Evolutionary conservation across 176 grass and related monocot genomes (phyloP).

Genomic region (Rhynchospora breviuscula): DNA sequence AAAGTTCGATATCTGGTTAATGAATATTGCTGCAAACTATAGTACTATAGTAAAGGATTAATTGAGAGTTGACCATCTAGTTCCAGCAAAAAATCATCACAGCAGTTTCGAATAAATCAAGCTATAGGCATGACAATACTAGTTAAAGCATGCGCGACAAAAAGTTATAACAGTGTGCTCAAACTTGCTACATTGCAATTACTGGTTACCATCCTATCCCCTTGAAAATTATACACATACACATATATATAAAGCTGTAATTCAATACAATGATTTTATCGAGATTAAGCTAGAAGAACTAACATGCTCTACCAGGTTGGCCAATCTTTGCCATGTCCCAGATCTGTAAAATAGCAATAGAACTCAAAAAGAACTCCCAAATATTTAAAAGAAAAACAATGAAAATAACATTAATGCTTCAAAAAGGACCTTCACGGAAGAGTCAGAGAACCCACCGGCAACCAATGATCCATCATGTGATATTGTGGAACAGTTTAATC

Average conservation of each 20-base stretch:
- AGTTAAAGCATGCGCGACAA: not conserved
- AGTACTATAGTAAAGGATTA: not conserved
- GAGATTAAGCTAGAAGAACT: conserved; percentile 27
- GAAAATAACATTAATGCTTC: not conserved
- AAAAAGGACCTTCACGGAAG: conserved; percentile 77
- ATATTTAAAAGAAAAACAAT: not conserved
- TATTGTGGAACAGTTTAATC: conserved; percentile 93
- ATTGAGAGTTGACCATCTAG: not conserved
- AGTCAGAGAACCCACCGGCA: conserved; percentile 97
- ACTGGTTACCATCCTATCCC: not conserved
- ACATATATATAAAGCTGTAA: not conserved
- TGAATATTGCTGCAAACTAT: not conserved
- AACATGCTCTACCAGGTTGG: conserved; percentile 62
- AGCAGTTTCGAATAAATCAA: not conserved
- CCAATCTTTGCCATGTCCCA: conserved; percentile 99
- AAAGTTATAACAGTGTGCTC: not conserved
- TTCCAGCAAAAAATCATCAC: not conserved
- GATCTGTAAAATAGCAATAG: conserved; percentile 42
- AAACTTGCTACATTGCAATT: not conserved
- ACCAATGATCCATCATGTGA: conserved; percentile 92
- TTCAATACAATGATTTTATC: not conserved
- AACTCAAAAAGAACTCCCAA: conserved; percentile 7
- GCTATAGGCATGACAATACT: not conserved
- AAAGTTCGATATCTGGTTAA: not conserved
- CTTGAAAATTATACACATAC: not conserved